Conservation (phyloP, 352 stramenopile genomes). For the Globisporangium iwayamae region DNA sequence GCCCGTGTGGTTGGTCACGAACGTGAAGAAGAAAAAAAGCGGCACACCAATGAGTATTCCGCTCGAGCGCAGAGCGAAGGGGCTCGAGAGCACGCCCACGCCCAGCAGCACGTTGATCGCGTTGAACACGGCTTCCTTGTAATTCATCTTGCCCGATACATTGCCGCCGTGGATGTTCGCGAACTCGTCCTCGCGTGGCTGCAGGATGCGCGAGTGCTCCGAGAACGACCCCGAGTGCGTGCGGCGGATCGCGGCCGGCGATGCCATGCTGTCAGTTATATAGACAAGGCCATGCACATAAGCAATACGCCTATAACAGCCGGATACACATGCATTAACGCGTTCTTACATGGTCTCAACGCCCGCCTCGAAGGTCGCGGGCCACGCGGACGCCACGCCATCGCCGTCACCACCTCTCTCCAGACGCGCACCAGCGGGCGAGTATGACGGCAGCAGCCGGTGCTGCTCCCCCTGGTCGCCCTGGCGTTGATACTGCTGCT, state of each 20-base stretch:
- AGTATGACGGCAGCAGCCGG: constrained; percentile 60
- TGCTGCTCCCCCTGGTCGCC: constrained; percentile 22
- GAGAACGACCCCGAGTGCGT: constrained; percentile 38
- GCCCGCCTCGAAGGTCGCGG: constrained; percentile 71
- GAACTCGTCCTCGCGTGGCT: constrained; percentile 14
- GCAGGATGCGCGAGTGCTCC: constrained; percentile 39
- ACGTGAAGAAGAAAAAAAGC: constrained; percentile 81
- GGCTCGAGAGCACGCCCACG: constrained; percentile 79
- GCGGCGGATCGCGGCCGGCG: constrained; percentile 34
- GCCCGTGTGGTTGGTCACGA: constrained; percentile 85
- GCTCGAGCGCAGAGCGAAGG: constrained; percentile 77
- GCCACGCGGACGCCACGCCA: constrained; percentile 42
- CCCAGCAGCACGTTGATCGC: constrained; percentile 86
- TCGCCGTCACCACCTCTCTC: constrained; percentile 24
- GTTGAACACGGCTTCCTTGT: constrained; percentile 78
- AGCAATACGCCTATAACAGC: background rate
- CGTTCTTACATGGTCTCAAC: constrained; percentile 42
- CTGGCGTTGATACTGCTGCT: constrained; percentile 29
- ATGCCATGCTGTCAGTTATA: constrained; percentile 42
- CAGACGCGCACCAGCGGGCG: constrained; percentile 38
- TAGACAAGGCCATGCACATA: constrained; percentile 4
- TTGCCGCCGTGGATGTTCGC: constrained; percentile 8
- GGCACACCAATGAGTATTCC: constrained; percentile 64
- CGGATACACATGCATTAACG: background rate
- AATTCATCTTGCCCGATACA: constrained; percentile 48